Conservation (phyloP, 306 rosid species). For the Leucaena leucocephala region DNA sequence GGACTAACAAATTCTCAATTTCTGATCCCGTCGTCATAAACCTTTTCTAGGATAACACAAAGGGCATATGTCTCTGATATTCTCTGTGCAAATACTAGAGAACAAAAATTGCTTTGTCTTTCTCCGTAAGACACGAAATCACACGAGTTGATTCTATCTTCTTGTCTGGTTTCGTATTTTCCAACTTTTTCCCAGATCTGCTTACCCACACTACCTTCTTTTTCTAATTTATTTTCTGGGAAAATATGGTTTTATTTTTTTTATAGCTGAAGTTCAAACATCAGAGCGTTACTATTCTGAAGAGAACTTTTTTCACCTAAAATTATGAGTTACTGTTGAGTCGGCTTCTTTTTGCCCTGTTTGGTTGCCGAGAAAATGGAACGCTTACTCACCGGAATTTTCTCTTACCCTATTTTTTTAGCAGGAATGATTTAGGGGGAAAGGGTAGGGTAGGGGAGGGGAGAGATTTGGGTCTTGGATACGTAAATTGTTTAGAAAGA, state of each 20-base stretch:
- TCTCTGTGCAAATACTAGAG: slow-evolving; percentile 1
- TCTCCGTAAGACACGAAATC: neutral
- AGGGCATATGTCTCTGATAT: slow-evolving; percentile 29
- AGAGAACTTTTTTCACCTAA: neutral
- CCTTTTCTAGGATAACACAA: neutral
- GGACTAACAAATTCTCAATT: neutral
- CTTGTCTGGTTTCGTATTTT: slow-evolving; percentile 10
- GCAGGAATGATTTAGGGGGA: too few species aligned
- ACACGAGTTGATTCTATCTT: slow-evolving; percentile 22
- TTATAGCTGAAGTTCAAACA: neutral
- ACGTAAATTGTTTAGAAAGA: too few species aligned
- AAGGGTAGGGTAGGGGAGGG: too few species aligned
- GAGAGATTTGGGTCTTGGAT: too few species aligned
- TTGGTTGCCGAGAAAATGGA: slow-evolving; percentile 43
- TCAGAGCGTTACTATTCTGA: neutral
- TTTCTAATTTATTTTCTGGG: neutral
- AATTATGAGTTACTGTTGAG: slow-evolving; percentile 2
- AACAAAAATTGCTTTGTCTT: neutral
- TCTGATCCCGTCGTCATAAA: neutral
- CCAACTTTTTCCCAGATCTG: slow-evolving; percentile 34
- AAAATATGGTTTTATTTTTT: neutral
- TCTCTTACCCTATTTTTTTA: too few species aligned
- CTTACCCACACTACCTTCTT: neutral
- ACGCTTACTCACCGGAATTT: slow-evolving; percentile 6
- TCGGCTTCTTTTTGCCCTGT: slow-evolving; percentile 1